A percentile compares a stretch with the other conserved stretches of the same genome.
phyloP scores from a whole-genome alignment of 495 filamentous ascomycete species.

The Podospora conica region DNA sequence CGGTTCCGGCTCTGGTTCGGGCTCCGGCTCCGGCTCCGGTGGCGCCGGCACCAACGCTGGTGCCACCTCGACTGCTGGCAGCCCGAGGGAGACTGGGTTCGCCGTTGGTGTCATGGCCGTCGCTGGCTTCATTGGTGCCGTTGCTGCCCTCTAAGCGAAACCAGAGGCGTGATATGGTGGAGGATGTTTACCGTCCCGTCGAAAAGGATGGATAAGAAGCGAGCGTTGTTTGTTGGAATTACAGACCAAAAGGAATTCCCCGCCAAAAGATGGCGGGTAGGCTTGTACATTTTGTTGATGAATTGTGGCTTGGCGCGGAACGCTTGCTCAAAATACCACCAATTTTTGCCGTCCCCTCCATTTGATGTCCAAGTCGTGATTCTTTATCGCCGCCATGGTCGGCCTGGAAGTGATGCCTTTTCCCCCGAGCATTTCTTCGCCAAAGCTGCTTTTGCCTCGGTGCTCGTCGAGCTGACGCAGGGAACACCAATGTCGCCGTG shows the following conservation, averaged over 20 bases:
- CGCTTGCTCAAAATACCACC: neutral
- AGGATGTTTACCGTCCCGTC: neutral
- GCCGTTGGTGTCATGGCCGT: slow-evolving; percentile 14
- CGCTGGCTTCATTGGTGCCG: slow-evolving; percentile 23
- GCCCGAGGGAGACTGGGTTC: slow-evolving; percentile 19
- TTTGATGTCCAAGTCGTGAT: neutral
- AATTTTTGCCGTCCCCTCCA: no score
- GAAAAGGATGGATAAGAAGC: neutral
- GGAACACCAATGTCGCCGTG: slow-evolving; percentile 44
- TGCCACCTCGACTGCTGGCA: slow-evolving; percentile 1
- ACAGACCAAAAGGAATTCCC: neutral
- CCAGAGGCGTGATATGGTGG: neutral
- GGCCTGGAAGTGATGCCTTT: slow-evolving; percentile 17
- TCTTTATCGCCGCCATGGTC: slow-evolving; percentile 16
- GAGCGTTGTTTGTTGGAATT: neutral
- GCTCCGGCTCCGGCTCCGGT: neutral
- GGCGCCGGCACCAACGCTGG: neutral
- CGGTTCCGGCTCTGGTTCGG: neutral
- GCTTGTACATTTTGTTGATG: neutral
- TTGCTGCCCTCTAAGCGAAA: slow-evolving; percentile 20
- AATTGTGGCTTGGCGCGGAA: neutral
- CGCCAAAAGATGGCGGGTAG: neutral
- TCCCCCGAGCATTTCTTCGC: slow-evolving; percentile 20
- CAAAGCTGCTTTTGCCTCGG: slow-evolving; percentile 23
- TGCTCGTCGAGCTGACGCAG: slow-evolving; percentile 32